Percentiles rank a stretch among this genome's conserved stretches.
phyloP scores from a whole-genome alignment of 1,284 basidiomycete species.

The Trametes polyzona region DNA sequence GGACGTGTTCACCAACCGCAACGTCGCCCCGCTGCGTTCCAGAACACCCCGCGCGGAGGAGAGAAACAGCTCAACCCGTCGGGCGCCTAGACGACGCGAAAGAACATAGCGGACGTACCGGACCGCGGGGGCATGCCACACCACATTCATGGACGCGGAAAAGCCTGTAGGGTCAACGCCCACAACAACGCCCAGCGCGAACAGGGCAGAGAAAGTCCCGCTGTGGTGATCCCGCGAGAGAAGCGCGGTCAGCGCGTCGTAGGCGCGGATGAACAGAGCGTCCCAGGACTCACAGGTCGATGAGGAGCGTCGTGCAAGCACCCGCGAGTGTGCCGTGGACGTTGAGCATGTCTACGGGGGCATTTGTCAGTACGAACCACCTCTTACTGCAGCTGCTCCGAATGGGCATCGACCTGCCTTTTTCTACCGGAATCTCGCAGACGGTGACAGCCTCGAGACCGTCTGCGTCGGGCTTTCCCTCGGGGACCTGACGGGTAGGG shows the following conservation, averaged over 20 bases:
- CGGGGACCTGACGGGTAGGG: conserved; percentile 3
- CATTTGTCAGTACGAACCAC: not conserved
- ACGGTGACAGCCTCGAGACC: conserved; percentile 28
- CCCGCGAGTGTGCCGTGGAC: conserved; percentile 32
- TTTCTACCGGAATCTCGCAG: conserved; percentile 30
- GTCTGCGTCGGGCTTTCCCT: conserved; percentile 3
- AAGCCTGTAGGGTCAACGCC: conserved; percentile 29
- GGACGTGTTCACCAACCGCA: conserved; percentile 30
- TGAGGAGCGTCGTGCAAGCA: conserved; percentile 27
- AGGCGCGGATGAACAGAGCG: too few species aligned
- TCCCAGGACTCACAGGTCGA: conserved; percentile 33
- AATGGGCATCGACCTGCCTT: conserved; percentile 24
- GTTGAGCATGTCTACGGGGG: conserved; percentile 35
- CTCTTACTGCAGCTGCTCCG: not conserved
- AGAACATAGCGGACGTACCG: conserved; percentile 20
- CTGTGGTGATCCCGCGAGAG: too few species aligned
- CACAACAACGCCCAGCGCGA: conserved; percentile 25
- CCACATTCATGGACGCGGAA: conserved; percentile 31
- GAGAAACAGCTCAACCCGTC: not conserved
- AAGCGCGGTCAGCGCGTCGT: too few species aligned
- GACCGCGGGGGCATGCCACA: conserved; percentile 30
- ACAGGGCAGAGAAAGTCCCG: conserved; percentile 30
- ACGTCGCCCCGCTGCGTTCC: conserved; percentile 28
- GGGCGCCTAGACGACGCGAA: not conserved
- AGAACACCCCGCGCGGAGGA: not conserved